These are phyloP conservation scores for Arachis hypogaea DNA, from an alignment of 306 rosid species.

Conservation along the genomic window DNA sequence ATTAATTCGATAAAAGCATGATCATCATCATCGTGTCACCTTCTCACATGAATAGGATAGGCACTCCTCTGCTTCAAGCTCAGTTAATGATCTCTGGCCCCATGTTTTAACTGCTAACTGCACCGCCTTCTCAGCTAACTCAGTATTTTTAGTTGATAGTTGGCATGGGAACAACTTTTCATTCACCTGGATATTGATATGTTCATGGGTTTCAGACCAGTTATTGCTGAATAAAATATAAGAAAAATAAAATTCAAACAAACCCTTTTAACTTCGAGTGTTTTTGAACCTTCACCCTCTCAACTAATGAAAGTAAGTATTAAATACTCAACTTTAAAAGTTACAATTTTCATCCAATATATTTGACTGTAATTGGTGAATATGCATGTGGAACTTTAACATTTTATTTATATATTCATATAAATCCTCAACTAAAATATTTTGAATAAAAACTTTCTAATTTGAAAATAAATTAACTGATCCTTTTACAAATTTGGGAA, in stretches of 20 bases:
- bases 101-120: slow-evolving; percentile 82
- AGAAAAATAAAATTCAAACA: not conserved
- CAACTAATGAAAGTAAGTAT: not conserved
- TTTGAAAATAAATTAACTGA: not conserved
- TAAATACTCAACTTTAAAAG: not conserved
- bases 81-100: slow-evolving; percentile 88
- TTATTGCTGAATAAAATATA: not conserved
- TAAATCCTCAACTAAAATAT: not conserved
- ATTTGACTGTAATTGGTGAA: too few relatives aligned
- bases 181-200: slow-evolving; percentile 61
- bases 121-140: slow-evolving; percentile 76
- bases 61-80: slow-evolving; percentile 97
- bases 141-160: slow-evolving; percentile 63
- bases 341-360: too few relatives aligned
- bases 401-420: not conserved
- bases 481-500: not conserved
- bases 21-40: slow-evolving; percentile 48
- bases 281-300: not conserved
- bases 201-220: slow-evolving; percentile 36
- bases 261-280: not conserved
- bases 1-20: slow-evolving; percentile 11
- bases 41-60: slow-evolving; percentile 93
- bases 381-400: too few relatives aligned
- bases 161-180: slow-evolving; percentile 89
- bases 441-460: not conserved